A percentile compares a stretch with the other conserved stretches of the same genome.
Conservation (phyloP, 2,329 filamentous ascomycete genomes). For the Chaetothyriales sp. region DNA sequence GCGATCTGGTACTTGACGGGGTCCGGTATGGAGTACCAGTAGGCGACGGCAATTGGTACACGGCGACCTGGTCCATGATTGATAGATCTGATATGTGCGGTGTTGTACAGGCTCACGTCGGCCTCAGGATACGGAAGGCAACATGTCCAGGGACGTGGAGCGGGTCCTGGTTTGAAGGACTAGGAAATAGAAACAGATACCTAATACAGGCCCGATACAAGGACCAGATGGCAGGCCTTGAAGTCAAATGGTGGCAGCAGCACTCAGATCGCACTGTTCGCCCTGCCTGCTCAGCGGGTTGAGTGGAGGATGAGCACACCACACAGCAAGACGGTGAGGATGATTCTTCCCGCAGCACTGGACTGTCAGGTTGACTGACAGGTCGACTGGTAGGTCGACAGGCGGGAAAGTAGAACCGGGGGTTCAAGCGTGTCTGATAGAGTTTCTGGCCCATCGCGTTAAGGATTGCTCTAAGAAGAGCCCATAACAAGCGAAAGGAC, state of each 20-base stretch:
- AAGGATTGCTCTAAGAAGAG: not conserved
- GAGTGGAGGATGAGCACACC: not conserved
- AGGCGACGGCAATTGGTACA: constrained; percentile 53
- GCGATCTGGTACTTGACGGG: constrained; percentile 42
- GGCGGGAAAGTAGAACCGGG: not conserved
- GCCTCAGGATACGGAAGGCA: not conserved
- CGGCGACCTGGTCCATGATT: constrained; percentile 25
- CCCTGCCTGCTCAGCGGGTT: not conserved
- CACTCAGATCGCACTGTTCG: not conserved
- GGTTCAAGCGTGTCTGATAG: not conserved
- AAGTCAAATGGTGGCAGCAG: not conserved
- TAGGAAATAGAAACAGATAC: not conserved
- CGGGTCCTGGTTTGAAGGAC: not conserved
- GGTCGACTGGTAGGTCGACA: not conserved
- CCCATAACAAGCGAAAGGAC: not conserved
- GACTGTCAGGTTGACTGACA: not conserved
- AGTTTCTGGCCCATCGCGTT: not conserved
- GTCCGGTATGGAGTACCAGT: constrained; percentile 59
- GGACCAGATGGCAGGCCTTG: not conserved
- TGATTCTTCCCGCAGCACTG: not conserved
- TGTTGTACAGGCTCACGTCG: not conserved
- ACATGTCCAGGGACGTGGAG: not conserved
- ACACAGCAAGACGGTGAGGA: not conserved
- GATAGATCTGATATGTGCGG: not conserved
- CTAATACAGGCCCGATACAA: not conserved